phyloP scores from a whole-genome alignment of 108 stramenopile genomes.

The Hondaea fermentalgiana region DNA sequence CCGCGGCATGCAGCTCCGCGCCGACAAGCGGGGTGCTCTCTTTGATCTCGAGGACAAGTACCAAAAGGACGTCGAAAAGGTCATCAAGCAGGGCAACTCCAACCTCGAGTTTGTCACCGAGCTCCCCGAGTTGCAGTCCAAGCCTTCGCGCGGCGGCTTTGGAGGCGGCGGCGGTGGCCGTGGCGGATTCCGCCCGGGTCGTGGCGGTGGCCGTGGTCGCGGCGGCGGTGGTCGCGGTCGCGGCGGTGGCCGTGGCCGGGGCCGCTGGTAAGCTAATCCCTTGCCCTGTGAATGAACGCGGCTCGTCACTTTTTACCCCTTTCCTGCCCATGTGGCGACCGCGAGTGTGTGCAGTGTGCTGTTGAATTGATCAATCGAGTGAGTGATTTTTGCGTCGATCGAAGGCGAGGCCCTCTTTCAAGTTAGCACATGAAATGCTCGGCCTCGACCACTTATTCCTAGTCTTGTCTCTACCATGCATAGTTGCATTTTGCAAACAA shows the following conservation, averaged over 20 bases:
- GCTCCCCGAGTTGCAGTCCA: slow-evolving; percentile 2
- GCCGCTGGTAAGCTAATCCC: background rate
- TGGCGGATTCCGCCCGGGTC: background rate
- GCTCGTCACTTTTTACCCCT: too few relatives aligned
- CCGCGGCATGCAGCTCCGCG: slow-evolving; percentile 39
- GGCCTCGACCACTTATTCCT: too few relatives aligned
- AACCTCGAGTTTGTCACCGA: background rate
- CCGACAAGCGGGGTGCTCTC: slow-evolving; percentile 27
- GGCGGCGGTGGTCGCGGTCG: slow-evolving; percentile 17
- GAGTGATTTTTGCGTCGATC: too few relatives aligned
- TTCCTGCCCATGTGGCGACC: too few relatives aligned
- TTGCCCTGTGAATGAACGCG: too few relatives aligned
- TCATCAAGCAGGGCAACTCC: slow-evolving; percentile 5
- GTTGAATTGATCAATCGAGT: too few relatives aligned
- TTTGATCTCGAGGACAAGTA: slow-evolving; percentile 40
- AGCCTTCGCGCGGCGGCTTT: background rate
- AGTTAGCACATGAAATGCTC: too few relatives aligned
- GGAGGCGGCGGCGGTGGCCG: slow-evolving; percentile 19
- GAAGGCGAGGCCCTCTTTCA: too few relatives aligned
- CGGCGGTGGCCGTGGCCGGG: slow-evolving; percentile 8
- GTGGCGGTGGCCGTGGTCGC: background rate
- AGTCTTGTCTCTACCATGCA: too few relatives aligned
- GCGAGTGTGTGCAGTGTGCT: too few relatives aligned
- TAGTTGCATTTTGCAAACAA: too few relatives aligned
- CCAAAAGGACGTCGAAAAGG: slow-evolving; percentile 28